A percentile compares a stretch with the other conserved stretches of the same genome.
These are phyloP conservation scores for Penicillium angulare DNA, from an alignment of 495 filamentous ascomycete species.

Conservation along the genomic window DNA sequence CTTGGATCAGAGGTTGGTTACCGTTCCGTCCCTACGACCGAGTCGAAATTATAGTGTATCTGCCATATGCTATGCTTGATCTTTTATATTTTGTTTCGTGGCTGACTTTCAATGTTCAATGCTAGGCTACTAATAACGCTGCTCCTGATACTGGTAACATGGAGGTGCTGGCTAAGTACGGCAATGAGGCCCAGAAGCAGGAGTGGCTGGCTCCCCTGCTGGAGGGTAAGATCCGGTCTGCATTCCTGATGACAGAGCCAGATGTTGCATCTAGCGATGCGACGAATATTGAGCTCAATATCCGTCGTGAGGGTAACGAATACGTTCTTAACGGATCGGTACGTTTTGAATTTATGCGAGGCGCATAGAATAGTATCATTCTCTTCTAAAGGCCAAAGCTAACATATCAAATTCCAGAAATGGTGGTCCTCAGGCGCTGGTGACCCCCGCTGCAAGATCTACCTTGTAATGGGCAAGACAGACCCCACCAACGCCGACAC, in stretches of 20 bases:
- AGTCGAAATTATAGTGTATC: too few relatives aligned
- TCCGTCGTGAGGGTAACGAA: constrained; percentile 74
- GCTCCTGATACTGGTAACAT: constrained; percentile 95
- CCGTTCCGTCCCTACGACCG: too few relatives aligned
- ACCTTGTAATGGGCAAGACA: constrained; percentile 89
- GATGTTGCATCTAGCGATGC: constrained; percentile 84
- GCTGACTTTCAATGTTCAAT: background rate
- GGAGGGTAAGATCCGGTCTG: constrained; percentile 81
- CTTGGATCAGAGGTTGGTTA: constrained; percentile 65
- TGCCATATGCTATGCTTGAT: too few relatives aligned
- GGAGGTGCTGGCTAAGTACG: constrained; percentile 94
- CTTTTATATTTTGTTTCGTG: background rate
- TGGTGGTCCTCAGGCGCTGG: constrained; percentile 95
- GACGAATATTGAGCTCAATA: constrained; percentile 80
- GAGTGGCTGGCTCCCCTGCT: constrained; percentile 81
- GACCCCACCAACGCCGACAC: constrained; percentile 67
- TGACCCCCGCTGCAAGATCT: constrained; percentile 84
- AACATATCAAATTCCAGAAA: constrained; percentile 54
- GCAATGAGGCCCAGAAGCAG: constrained; percentile 83
- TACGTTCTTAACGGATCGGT: constrained; percentile 85
- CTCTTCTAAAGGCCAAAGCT: background rate
- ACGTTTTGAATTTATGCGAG: constrained; percentile 29
- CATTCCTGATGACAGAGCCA: constrained; percentile 93
- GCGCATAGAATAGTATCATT: too few relatives aligned
- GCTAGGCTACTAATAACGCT: constrained; percentile 78